These are phyloP conservation scores for Colletotrichum cordylinicola DNA, from an alignment of 2,329 filamentous ascomycete genomes.

Conservation along the genomic window DNA sequence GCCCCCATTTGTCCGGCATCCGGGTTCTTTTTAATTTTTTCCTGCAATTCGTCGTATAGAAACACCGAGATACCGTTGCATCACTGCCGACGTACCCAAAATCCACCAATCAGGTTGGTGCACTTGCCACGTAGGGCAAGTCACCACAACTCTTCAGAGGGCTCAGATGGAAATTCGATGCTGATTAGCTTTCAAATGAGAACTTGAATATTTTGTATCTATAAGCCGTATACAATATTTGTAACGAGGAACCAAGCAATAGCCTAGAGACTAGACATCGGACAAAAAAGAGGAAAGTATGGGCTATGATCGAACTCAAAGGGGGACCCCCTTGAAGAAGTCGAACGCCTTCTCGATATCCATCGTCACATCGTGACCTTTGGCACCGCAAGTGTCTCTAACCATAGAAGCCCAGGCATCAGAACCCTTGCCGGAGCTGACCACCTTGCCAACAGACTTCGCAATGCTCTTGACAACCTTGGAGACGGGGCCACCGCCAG, in stretches of 20 bases:
- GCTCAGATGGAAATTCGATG: neutral
- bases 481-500: neutral
- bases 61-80: neutral
- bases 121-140: neutral
- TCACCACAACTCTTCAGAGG: neutral
- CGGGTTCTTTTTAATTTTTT: neutral
- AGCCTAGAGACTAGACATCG: neutral
- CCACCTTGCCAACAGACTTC: neutral
- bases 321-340: neutral
- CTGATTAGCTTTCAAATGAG: neutral
- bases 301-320: neutral
- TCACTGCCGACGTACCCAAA: neutral
- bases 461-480: neutral
- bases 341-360: neutral
- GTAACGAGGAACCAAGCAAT: neutral
- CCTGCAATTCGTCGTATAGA: neutral
- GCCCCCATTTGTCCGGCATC: neutral
- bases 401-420: neutral
- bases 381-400: neutral
- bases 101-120: neutral
- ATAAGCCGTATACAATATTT: neutral
- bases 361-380: neutral
- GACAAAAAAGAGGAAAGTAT: neutral
- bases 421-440: neutral
- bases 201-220: neutral